A percentile compares a stretch with the other conserved stretches of the same genome.
Evolutionary conservation across 345 rosid genomes (phyloP).

Genomic region (Pugionium cornutum): DNA sequence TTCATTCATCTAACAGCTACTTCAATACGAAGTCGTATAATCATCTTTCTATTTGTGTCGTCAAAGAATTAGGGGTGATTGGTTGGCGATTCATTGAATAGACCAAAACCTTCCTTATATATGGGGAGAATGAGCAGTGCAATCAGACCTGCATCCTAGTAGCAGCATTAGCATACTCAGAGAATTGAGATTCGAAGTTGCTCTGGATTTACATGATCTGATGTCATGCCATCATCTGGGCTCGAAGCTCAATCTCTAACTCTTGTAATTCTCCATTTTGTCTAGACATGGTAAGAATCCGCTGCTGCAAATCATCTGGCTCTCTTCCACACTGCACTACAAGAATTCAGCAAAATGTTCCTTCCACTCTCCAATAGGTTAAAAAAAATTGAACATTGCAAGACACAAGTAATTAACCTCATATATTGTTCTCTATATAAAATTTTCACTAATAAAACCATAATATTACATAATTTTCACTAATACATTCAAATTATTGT

Average conservation of each 20-base stretch:
- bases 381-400: too few relatives aligned
- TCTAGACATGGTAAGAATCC: slow-evolving; percentile 51
- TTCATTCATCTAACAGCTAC: too few relatives aligned
- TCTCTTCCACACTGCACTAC: slow-evolving; percentile 78
- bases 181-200: slow-evolving; percentile 57
- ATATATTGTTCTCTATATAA: too few relatives aligned
- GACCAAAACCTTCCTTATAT: not conserved
- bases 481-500: too few relatives aligned
- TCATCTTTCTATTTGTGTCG: too few relatives aligned
- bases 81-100: too few relatives aligned
- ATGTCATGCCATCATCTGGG: slow-evolving; percentile 65
- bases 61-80: too few relatives aligned
- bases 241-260: slow-evolving; percentile 74
- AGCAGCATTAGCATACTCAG: slow-evolving; percentile 62
- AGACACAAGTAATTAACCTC: not conserved
- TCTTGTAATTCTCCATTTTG: slow-evolving; percentile 75
- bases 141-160: slow-evolving; percentile 62
- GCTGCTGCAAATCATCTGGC: slow-evolving; percentile 70
- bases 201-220: slow-evolving; percentile 40
- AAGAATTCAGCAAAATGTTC: slow-evolving; percentile 23
- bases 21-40: too few relatives aligned
- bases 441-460: too few relatives aligned
- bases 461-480: too few relatives aligned
- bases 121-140: not conserved
- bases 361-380: not conserved